phyloP scores from a whole-genome alignment of 108 stramenopile genomes.

The Pseudonitzschia multistriata region DNA sequence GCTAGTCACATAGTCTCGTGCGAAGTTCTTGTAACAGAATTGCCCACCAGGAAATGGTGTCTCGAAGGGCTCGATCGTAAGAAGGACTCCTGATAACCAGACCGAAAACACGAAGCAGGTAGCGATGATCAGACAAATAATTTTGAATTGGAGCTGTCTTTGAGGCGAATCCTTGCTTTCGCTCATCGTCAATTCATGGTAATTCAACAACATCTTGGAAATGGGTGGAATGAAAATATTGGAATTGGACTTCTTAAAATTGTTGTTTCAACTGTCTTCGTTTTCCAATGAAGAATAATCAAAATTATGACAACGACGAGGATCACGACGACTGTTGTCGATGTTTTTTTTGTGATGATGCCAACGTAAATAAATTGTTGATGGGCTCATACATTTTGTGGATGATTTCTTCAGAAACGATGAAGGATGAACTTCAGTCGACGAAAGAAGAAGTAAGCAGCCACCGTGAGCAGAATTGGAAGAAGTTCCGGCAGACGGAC shows the following conservation, averaged over 20 bases:
- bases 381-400: not conserved
- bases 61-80: conserved; percentile 35
- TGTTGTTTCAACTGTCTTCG: not conserved
- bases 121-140: conserved; percentile 54
- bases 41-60: conserved; percentile 63
- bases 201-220: conserved; percentile 49
- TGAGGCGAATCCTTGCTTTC: conserved; percentile 53
- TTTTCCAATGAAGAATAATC: not conserved
- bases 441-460: not conserved
- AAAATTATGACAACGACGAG: conserved; percentile 6
- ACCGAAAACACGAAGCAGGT: conserved; percentile 37
- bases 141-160: conserved; percentile 48
- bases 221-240: not conserved
- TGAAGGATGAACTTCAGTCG: not conserved
- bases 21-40: conserved; percentile 56
- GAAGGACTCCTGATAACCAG: conserved; percentile 52
- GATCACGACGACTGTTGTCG: not conserved
- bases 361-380: not conserved
- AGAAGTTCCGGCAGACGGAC: not conserved
- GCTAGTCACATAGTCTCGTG: conserved; percentile 69
- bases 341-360: not conserved
- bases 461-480: not conserved
- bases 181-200: conserved; percentile 74
- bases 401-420: not conserved
- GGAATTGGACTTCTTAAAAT: not conserved